phyloP scores from a whole-genome alignment of 305 asterid species.

The Fraxinus nigra region DNA sequence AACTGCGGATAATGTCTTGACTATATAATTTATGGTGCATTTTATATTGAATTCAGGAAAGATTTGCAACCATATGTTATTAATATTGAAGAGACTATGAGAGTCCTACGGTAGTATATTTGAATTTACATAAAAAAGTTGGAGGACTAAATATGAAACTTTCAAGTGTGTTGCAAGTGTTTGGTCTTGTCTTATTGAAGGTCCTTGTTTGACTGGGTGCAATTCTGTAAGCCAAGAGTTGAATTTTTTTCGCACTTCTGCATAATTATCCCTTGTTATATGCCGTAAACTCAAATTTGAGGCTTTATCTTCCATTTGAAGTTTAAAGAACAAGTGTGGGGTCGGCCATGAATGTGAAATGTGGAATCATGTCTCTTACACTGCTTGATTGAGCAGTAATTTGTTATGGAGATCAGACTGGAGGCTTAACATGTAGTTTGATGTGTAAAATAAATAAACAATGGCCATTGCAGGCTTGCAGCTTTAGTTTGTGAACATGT shows the following conservation, averaged over 20 bases:
- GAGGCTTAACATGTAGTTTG: neutral
- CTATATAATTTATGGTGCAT: neutral
- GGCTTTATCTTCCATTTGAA: neutral
- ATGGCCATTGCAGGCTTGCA: neutral
- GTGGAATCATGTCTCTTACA: neutral
- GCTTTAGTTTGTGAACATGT: neutral
- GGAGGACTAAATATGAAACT: neutral
- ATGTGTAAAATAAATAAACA: neutral
- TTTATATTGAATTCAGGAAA: neutral
- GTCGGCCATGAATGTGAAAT: neutral
- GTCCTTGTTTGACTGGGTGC: neutral
- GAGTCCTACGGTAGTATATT: neutral
- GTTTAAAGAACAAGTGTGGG: neutral
- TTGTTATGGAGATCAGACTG: neutral
- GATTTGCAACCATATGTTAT: neutral
- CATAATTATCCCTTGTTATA: neutral
- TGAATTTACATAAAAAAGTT: neutral
- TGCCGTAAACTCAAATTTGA: neutral
- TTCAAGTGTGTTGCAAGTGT: neutral
- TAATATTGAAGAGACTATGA: neutral
- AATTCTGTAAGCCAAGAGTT: neutral
- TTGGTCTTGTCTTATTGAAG: neutral
- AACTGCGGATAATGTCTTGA: neutral
- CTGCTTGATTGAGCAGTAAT: neutral
- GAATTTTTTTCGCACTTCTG: neutral